Evolutionary conservation across 306 rosid genomes (phyloP), one percentile per base, ranked within the genome.

Genomic region (Cucumis melo): DNA sequence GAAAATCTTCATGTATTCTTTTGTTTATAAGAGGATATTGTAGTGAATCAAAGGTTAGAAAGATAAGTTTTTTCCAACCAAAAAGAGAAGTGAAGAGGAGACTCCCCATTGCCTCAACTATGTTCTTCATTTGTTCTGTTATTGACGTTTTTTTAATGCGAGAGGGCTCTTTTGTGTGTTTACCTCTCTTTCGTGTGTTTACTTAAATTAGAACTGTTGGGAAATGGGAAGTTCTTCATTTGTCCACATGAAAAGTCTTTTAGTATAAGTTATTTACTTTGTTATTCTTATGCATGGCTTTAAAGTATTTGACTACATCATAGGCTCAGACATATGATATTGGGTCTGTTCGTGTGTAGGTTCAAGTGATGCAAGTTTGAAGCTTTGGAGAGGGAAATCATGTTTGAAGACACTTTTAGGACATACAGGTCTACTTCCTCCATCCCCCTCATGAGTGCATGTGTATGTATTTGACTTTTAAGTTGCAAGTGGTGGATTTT

Each of bases 331-430:
- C 36, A 73, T 77, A 39, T 83, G 67, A 74, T 84, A 68, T 62
- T 78, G 41, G 70, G 80, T 81, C 62, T 38, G 57, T 48, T 74
- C 76, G 66, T 74, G 71, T 81, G 34, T 79, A 94, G 98, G 98
- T 74, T 94, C 97, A 74, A 94, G 91, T 80, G 98, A 94, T 76
- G 48, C 91, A 78, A 91, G 91, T 70, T 86, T 94, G 78, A 94
- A 91, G 81, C 90, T 89, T 76, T 94, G 98, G 98, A 90, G 77
- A 81, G 97, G 96, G 77, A 91, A 86, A 84, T 79, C 88, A 41
- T 92, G 97, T 67, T 73, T 88, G 67, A 93, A 82, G 23, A 90
- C 97, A 64, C 87, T 91, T 77, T 74, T 65, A 68, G 98, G 97
- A 84, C 98, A 94, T 86, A n/a, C 96, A 89, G 98, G 97, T 82